These are phyloP conservation scores for Podospora sp. DNA, from an alignment of 495 filamentous ascomycete genomes.

Conservation along the genomic window DNA sequence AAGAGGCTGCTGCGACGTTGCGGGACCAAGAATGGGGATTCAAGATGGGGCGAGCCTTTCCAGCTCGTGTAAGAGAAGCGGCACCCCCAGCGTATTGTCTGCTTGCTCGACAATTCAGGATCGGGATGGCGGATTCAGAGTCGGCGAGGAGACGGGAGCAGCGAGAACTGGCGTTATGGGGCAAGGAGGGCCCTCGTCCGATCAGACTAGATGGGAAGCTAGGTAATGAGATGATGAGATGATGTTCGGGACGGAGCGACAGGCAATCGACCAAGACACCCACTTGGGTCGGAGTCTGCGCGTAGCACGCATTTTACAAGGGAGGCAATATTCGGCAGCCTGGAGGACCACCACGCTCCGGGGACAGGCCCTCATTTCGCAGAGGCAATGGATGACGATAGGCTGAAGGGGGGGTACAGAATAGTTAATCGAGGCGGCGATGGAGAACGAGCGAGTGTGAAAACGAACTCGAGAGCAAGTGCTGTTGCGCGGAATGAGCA, in stretches of 20 bases:
- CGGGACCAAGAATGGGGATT: constrained; percentile 10
- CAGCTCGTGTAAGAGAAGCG: not conserved
- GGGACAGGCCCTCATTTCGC: not conserved
- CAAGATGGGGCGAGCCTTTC: constrained; percentile 1
- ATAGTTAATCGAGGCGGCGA: not conserved
- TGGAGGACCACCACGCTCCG: not conserved
- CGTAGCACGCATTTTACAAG: not conserved
- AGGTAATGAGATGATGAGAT: not conserved
- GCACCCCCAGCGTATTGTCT: not conserved
- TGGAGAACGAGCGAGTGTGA: not conserved
- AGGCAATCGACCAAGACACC: not conserved
- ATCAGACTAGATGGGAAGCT: not conserved
- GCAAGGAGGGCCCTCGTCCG: not conserved
- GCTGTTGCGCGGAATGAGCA: constrained; percentile 1
- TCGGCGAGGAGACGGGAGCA: not conserved
- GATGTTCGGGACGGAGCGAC: not conserved
- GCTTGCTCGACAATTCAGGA: not conserved
- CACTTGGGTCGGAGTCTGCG: not conserved
- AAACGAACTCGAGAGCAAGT: constrained; percentile 3
- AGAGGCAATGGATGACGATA: constrained; percentile 7
- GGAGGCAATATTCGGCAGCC: not conserved
- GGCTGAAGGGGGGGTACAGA: constrained; percentile 1
- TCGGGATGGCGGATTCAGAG: not conserved
- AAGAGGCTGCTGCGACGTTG: not conserved
- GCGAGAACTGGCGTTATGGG: not conserved